These are phyloP conservation scores for Lentinus brumalis DNA, from an alignment of 768 basidiomycete species.

Conservation along the genomic window DNA sequence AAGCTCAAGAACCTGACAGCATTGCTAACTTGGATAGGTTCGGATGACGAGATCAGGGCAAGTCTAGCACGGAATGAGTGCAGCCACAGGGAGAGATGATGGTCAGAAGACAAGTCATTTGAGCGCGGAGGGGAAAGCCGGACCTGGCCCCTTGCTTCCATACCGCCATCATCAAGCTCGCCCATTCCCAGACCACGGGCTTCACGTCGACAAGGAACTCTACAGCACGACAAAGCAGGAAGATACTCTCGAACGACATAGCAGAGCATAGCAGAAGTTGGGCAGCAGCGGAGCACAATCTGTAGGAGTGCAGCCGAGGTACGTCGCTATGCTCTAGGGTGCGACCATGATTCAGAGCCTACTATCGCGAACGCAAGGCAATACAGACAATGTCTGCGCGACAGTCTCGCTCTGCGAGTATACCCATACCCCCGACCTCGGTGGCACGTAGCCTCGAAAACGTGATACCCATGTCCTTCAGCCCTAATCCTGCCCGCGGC, in stretches of 20 bases:
- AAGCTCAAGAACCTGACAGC: too few relatives aligned
- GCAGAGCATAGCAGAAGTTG: too few relatives aligned
- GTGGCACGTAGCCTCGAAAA: slow-evolving; percentile 63
- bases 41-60: not conserved
- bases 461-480: slow-evolving; percentile 62
- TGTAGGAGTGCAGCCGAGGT: too few relatives aligned
- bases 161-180: not conserved
- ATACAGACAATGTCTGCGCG: slow-evolving; percentile 45
- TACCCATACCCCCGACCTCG: slow-evolving; percentile 63
- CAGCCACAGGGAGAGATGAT: not conserved
- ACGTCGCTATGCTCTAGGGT: too few relatives aligned
- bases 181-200: not conserved
- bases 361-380: too few relatives aligned
- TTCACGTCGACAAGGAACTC: not conserved
- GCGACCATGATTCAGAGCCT: too few relatives aligned
- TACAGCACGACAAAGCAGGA: too few relatives aligned
- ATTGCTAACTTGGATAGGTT: not conserved
- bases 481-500: slow-evolving; percentile 13
- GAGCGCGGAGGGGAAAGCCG: not conserved
- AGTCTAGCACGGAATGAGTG: not conserved
- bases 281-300: too few relatives aligned
- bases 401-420: slow-evolving; percentile 64
- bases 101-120: not conserved
- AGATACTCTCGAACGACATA: too few relatives aligned
- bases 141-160: not conserved